A percentile compares a stretch with the other conserved stretches of the same genome.
phyloP scores from a whole-genome alignment of 139 green algal genomes.

The Diplosphaera chodatii region DNA sequence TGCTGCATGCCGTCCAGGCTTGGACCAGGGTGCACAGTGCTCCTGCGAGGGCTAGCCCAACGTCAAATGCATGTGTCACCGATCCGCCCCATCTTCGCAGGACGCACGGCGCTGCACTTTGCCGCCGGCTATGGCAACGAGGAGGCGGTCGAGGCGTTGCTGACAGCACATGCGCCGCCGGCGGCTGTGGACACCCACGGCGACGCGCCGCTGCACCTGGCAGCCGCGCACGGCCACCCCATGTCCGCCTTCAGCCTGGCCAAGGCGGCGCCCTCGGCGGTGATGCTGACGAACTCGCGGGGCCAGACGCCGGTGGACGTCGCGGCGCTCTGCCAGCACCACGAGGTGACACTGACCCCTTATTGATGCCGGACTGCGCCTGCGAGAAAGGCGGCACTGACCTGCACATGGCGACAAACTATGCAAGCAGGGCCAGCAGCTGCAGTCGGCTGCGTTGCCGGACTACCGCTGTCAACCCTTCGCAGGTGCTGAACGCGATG shows the following conservation, averaged over 20 bases:
- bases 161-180: constrained; percentile 13
- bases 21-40: too few relatives aligned
- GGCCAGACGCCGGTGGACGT: constrained; percentile 50
- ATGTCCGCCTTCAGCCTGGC: constrained; percentile 63
- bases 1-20: too few relatives aligned
- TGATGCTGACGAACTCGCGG: constrained; percentile 35
- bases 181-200: constrained; percentile 29
- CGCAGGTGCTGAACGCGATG: constrained; percentile 69
- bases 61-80: too few relatives aligned
- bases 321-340: constrained; percentile 38
- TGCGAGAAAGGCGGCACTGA: too few relatives aligned
- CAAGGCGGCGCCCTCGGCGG: constrained; percentile 32
- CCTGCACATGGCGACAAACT: too few relatives aligned
- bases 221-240: constrained; percentile 47
- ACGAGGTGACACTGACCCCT: too few relatives aligned
- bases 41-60: too few relatives aligned
- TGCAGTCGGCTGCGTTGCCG: too few relatives aligned
- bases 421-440: too few relatives aligned
- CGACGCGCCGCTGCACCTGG: constrained; percentile 51
- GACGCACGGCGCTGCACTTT: constrained; percentile 50
- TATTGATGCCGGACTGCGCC: too few relatives aligned
- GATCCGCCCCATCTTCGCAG: too few relatives aligned
- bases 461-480: background rate
- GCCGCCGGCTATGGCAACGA: constrained; percentile 52
- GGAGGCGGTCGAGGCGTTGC: constrained; percentile 45